Conservation (phyloP, 352 stramenopile genomes). For the Phytophthora pseudosyringae region DNA sequence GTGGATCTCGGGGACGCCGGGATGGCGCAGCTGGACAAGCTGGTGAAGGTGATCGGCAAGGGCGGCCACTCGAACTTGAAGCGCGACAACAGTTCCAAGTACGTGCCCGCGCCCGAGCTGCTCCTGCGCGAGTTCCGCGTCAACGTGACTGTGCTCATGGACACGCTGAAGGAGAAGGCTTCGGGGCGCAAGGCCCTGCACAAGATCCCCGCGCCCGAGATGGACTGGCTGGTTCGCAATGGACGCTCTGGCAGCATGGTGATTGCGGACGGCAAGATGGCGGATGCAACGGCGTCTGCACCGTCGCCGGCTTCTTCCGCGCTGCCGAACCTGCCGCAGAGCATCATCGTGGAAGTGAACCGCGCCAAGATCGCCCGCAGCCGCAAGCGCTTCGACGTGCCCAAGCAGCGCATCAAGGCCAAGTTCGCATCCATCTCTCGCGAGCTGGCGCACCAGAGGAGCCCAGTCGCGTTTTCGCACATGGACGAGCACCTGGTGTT, state of each 20-base stretch:
- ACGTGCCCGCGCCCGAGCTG: constrained; percentile 73
- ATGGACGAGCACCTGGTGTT: constrained; percentile 76
- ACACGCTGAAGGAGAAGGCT: constrained; percentile 76
- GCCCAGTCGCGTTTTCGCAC: constrained; percentile 36
- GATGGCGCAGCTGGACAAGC: constrained; percentile 75
- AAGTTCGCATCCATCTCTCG: constrained; percentile 73
- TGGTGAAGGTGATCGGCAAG: constrained; percentile 68
- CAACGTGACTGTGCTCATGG: constrained; percentile 69
- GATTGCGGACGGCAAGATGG: constrained; percentile 42
- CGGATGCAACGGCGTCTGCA: not conserved
- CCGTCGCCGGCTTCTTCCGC: constrained; percentile 19
- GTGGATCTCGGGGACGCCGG: constrained; percentile 75
- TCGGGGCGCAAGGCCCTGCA: constrained; percentile 67
- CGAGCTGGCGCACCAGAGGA: constrained; percentile 59
- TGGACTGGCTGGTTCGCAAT: constrained; percentile 63
- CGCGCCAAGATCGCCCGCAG: constrained; percentile 54
- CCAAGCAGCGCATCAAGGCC: constrained; percentile 72
- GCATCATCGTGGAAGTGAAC: constrained; percentile 67
- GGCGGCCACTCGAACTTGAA: constrained; percentile 73
- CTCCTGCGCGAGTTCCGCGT: constrained; percentile 73
- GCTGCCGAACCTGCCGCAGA: constrained; percentile 40
- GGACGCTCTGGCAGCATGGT: constrained; percentile 54
- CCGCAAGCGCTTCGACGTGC: constrained; percentile 64
- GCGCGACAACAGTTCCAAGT: constrained; percentile 73
- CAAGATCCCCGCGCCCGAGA: constrained; percentile 68